Conservation (phyloP, 2,329 filamentous ascomycete genomes). For the Helotiales sp. region DNA sequence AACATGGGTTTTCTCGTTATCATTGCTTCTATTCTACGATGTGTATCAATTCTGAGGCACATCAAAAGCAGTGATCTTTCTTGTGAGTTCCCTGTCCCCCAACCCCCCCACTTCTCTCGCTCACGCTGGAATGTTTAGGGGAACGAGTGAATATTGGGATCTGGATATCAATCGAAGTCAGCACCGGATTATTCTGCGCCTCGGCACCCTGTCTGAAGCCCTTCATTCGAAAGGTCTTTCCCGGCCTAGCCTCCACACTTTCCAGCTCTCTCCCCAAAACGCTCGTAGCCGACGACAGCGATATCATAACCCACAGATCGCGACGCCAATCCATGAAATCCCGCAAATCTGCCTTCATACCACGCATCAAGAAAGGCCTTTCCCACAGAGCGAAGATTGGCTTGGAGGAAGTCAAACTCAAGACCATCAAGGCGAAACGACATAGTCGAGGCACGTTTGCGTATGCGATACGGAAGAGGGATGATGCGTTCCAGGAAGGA, state of each 20-base stretch:
- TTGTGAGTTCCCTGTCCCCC: slow-evolving; percentile 17
- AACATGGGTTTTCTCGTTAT: slow-evolving; percentile 31
- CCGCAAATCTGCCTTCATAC: neutral
- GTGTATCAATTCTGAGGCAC: slow-evolving; percentile 9
- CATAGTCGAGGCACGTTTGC: slow-evolving; percentile 1
- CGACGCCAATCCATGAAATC: slow-evolving; percentile 2
- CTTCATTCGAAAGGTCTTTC: slow-evolving; percentile 24
- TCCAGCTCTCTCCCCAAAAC: neutral
- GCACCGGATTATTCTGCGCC: slow-evolving; percentile 28
- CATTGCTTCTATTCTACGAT: slow-evolving; percentile 20
- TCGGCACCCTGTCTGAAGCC: slow-evolving; percentile 30
- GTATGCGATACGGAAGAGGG: slow-evolving; percentile 10
- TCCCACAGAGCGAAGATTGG: neutral
- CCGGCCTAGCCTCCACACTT: slow-evolving; percentile 12
- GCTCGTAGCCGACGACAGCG: neutral
- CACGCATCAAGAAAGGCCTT: slow-evolving; percentile 8
- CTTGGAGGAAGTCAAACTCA: slow-evolving; percentile 10
- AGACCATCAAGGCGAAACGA: slow-evolving; percentile 10
- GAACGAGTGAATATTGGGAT: slow-evolving; percentile 24
- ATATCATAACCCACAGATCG: neutral
- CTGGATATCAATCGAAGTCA: slow-evolving; percentile 31
- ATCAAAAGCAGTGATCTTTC: slow-evolving; percentile 17
- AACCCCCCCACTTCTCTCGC: neutral
- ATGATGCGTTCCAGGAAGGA: slow-evolving; percentile 1
- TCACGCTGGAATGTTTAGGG: neutral